These are phyloP conservation scores for Poronia punctata DNA, from an alignment of 495 filamentous ascomycete species.

Conservation along the genomic window DNA sequence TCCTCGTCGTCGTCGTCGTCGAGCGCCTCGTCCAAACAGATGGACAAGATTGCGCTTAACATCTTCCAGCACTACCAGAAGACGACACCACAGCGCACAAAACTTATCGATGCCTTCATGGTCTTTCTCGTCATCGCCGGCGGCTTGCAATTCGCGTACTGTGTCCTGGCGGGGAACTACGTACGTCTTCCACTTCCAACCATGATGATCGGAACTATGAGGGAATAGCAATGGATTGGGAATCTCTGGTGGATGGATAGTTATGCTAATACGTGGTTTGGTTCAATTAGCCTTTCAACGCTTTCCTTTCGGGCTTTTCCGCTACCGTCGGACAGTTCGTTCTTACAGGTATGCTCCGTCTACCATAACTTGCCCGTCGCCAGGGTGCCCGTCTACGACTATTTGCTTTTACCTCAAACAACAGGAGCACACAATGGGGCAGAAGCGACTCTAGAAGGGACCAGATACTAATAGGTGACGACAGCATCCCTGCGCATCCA, in stretches of 20 bases:
- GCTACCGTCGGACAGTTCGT: slow-evolving; percentile 98
- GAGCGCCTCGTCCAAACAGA: slow-evolving; percentile 33
- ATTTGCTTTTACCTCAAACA: too few species aligned
- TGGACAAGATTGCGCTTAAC: slow-evolving; percentile 42
- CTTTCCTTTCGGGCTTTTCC: slow-evolving; percentile 89
- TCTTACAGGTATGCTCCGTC: slow-evolving; percentile 60
- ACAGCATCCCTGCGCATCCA: slow-evolving; percentile 78
- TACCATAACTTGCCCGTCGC: neutral
- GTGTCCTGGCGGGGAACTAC: slow-evolving; percentile 87
- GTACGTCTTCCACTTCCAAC: slow-evolving; percentile 46
- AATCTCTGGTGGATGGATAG: neutral
- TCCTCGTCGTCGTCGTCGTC: slow-evolving; percentile 32
- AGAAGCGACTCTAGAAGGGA: neutral
- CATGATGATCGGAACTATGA: neutral
- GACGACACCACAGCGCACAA: slow-evolving; percentile 79
- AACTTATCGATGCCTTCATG: slow-evolving; percentile 91
- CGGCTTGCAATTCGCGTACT: slow-evolving; percentile 88
- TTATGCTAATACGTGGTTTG: slow-evolving; percentile 12
- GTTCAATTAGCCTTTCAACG: slow-evolving; percentile 82
- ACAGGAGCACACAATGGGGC: neutral
- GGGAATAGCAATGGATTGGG: neutral
- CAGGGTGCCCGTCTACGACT: too few species aligned
- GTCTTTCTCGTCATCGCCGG: slow-evolving; percentile 80
- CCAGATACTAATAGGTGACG: slow-evolving; percentile 11
- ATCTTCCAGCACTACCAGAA: slow-evolving; percentile 71